Conservation (phyloP, 352 stramenopile genomes). For the Hyaloperonospora brassicae region DNA sequence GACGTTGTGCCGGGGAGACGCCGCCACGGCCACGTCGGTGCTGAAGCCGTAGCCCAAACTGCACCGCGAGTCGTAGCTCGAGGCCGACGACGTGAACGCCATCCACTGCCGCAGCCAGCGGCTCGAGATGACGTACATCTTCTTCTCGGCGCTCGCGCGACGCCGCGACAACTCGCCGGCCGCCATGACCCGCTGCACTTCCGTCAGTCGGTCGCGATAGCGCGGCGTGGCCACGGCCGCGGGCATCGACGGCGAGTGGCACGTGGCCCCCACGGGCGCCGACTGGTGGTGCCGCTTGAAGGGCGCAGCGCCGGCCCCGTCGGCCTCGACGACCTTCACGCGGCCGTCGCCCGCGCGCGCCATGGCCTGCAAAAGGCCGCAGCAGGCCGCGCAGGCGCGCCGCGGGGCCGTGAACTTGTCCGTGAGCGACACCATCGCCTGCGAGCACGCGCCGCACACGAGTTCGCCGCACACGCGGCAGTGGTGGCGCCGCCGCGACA, state of each 20-base stretch:
- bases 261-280: constrained; percentile 8
- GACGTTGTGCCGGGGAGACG: constrained; percentile 14
- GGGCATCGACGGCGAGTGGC: constrained; percentile 15
- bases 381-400: constrained; percentile 53
- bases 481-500: constrained; percentile 66
- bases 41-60: constrained; percentile 24
- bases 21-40: constrained; percentile 6
- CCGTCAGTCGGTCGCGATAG: constrained; percentile 50
- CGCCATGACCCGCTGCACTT: constrained; percentile 64
- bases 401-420: constrained; percentile 45
- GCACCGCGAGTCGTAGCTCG: constrained; percentile 19
- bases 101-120: constrained; percentile 55
- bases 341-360: constrained; percentile 35
- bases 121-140: constrained; percentile 55
- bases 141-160: constrained; percentile 37
- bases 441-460: constrained; percentile 65
- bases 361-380: constrained; percentile 52
- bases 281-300: constrained; percentile 16
- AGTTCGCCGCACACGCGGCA: constrained; percentile 74
- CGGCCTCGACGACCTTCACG: constrained; percentile 33
- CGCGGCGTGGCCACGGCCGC: constrained; percentile 26
- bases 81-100: constrained; percentile 43
- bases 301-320: constrained; percentile 11
- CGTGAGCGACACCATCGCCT: constrained; percentile 47
- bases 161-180: constrained; percentile 50